These are phyloP conservation scores for Martensiomyces pterosporus DNA, from an alignment of 192 early-diverging fungal genomes.

Conservation along the genomic window DNA sequence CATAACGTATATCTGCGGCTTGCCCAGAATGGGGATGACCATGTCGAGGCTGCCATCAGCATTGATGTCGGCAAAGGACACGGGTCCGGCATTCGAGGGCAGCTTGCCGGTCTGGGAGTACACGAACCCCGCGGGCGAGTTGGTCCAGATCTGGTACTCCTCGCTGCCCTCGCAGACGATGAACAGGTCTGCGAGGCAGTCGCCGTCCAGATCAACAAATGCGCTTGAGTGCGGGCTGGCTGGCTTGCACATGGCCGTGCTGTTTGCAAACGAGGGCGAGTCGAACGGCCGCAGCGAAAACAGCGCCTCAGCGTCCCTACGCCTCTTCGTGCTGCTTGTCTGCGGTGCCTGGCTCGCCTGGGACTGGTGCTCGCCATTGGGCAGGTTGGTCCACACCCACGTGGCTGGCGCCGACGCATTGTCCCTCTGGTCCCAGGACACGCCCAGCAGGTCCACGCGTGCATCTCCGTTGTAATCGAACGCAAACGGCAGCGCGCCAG, in stretches of 20 bases:
- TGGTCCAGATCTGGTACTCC: conserved; percentile 74
- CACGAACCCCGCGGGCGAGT: conserved; percentile 61
- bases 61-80: conserved; percentile 92
- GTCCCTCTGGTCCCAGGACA: conserved; percentile 13
- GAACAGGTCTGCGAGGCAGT: conserved; percentile 78
- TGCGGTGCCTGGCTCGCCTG: conserved; percentile 33
- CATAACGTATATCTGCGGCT: conserved; percentile 67
- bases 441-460: conserved; percentile 12
- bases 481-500: conserved; percentile 27
- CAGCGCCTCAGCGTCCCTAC: conserved; percentile 8
- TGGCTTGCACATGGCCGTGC: conserved; percentile 56
- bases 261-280: conserved; percentile 1
- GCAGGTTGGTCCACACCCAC: conserved; percentile 24
- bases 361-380: no score
- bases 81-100: conserved; percentile 63
- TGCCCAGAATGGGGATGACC: conserved; percentile 61
- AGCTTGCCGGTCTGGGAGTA: conserved; percentile 59
- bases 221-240: conserved; percentile 84
- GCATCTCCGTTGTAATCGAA: conserved; percentile 32
- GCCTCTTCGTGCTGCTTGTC: conserved; percentile 56
- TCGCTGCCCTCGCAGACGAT: conserved; percentile 62
- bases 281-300: conserved; percentile 9
- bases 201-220: conserved; percentile 89
- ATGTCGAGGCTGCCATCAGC: conserved; percentile 87
- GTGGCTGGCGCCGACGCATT: neutral